Base-by-base conservation (phyloP, 1,139 yeast genomes). In the Scheffersomyces parashehatae region DNA sequence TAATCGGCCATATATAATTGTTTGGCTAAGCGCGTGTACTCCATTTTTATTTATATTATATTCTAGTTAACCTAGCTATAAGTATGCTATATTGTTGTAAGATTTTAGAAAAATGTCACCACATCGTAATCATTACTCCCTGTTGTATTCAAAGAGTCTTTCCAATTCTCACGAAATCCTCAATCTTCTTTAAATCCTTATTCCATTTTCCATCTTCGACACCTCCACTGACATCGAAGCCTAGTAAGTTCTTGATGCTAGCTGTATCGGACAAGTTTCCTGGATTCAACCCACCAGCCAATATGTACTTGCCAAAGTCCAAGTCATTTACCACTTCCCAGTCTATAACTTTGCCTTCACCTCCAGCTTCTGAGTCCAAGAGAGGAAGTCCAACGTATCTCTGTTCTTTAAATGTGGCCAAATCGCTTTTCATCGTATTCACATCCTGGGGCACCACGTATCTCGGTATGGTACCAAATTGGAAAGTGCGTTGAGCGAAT, bases 211-310 rank as follows among this genome's bases (percentile, higher is more conserved):
- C 66, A 1, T 88, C 81, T 50, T 57, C 99, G 1, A 91, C 96
- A 1, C 99, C 99, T 11, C 97, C 93, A 59, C 97, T 86, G 7
- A 93, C 98, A 64, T 93, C 99, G 29, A 85, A 93, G 2, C 97
- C 98, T 35, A 82, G 60, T n/a, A 88, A 86, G 83, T 45, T 70
- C 55, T 60, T 38, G 68, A 70, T 38, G 43, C 47, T 37, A 62
- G 52, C 11, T 0, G 95, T 95, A 1, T 64, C 62, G 0, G 46
- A 46, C 10, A 93, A 88, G 55, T 91, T 93, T 0, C 74, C 81
- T 0, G 95, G 88, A 0, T 74, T 83, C 46, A 93, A 71, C 0
- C 99, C 99, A 4, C 99, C 99, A 0, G 99, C 99, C 34, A 93
- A 69, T 0, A 93, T 59, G 55, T 77, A 88, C 40, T 70, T 60